These are phyloP conservation scores for Dioscorea zingiberensis DNA, from an alignment of 106 monocot species.

Conservation along the genomic window DNA sequence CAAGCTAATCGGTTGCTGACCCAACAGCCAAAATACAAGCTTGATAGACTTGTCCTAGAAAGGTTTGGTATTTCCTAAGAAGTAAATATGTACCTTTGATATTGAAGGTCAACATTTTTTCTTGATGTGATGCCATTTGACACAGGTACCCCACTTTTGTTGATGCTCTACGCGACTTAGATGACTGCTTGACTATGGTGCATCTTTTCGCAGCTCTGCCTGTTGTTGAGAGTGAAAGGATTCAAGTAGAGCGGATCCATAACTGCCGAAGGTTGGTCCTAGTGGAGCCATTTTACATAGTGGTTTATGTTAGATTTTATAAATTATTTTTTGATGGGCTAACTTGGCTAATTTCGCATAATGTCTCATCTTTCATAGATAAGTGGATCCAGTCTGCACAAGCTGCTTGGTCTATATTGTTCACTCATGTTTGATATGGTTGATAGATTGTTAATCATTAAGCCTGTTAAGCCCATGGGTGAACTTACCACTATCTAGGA, in stretches of 20 bases:
- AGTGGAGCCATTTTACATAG: neutral
- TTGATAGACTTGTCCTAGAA: conserved; percentile 73
- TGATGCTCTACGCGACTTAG: conserved; percentile 82
- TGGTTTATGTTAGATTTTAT: too few relatives aligned
- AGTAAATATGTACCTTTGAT: neutral
- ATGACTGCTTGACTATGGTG: conserved; percentile 97
- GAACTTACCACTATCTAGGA: too few relatives aligned
- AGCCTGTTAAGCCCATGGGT: too few relatives aligned
- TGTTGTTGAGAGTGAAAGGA: conserved; percentile 65
- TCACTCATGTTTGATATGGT: too few relatives aligned
- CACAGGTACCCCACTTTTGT: conserved; percentile 85
- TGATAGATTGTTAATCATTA: too few relatives aligned
- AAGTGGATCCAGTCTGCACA: too few relatives aligned
- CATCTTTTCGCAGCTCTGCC: conserved; percentile 95
- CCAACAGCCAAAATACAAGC: conserved; percentile 66
- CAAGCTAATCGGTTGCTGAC: conserved; percentile 49
- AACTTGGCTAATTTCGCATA: too few relatives aligned
- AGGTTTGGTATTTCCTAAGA: conserved; percentile 31
- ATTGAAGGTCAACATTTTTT: neutral
- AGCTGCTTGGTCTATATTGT: too few relatives aligned
- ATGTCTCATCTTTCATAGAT: too few relatives aligned
- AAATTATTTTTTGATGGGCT: too few relatives aligned
- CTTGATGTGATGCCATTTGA: neutral
- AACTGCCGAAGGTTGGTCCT: conserved; percentile 68
- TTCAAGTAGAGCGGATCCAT: conserved; percentile 85